Conservation (phyloP, 108 stramenopile genomes). For the Discostella stelligeroides region DNA sequence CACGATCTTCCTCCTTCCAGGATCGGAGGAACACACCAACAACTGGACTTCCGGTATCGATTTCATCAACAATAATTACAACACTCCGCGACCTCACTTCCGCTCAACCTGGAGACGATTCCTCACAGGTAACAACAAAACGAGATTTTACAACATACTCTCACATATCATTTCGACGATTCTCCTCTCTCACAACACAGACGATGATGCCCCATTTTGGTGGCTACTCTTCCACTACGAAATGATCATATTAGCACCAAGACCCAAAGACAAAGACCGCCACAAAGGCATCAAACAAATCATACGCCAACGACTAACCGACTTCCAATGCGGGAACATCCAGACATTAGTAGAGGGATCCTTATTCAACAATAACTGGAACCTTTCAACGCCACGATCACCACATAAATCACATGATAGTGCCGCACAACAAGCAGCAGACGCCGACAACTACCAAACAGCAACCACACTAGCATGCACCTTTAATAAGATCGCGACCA, state of each 20-base stretch:
- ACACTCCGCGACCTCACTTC: not conserved
- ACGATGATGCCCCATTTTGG: constrained; percentile 7
- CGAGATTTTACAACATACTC: too few species aligned
- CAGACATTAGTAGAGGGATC: not conserved
- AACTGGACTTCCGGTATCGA: too few species aligned
- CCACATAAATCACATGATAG: not conserved
- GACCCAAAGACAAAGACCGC: not conserved
- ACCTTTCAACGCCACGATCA: not conserved
- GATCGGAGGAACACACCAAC: too few species aligned
- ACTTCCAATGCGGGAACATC: constrained; percentile 1
- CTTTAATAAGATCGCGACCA: constrained; percentile 9
- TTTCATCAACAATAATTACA: too few species aligned
- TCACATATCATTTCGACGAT: not conserved
- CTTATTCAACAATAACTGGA: not conserved
- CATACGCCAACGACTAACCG: not conserved
- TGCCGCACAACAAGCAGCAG: constrained; percentile 23
- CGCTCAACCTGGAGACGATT: not conserved
- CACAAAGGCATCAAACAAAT: not conserved
- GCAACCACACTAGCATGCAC: constrained; percentile 1
- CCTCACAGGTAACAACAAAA: not conserved
- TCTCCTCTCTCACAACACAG: not conserved
- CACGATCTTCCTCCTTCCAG: not conserved
- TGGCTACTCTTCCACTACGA: constrained; percentile 26
- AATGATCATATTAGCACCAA: constrained; percentile 10
- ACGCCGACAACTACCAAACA: constrained; percentile 31